Evolutionary conservation across 768 basidiomycete species (phyloP).

Genomic region (Gymnopilus dilepis): DNA sequence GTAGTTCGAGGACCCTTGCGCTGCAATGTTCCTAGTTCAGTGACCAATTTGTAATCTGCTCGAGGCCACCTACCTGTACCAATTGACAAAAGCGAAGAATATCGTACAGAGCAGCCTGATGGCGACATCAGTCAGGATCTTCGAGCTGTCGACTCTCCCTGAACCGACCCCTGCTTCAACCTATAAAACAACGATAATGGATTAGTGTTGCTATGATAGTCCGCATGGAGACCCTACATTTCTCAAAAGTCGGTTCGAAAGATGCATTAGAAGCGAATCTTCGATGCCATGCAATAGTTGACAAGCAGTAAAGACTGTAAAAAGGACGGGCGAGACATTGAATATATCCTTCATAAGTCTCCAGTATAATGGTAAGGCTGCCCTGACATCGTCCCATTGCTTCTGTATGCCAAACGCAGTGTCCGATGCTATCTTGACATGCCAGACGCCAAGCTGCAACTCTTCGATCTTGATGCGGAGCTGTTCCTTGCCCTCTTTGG

Average conservation of each 20-base stretch:
- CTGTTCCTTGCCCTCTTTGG: not conserved
- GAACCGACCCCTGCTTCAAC: constrained; percentile 1
- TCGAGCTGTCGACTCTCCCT: not conserved
- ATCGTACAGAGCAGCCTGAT: constrained; percentile 4
- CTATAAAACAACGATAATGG: not conserved
- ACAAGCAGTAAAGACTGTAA: constrained; percentile 9
- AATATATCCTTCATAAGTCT: constrained; percentile 10
- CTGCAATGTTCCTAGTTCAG: not conserved
- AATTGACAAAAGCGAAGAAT: not conserved
- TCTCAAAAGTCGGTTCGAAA: constrained; percentile 14
- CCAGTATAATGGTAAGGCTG: constrained; percentile 6
- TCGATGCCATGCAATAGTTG: constrained; percentile 15
- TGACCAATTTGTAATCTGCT: too few species aligned
- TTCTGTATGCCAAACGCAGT: not conserved
- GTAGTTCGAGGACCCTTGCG: not conserved
- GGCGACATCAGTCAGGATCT: not conserved
- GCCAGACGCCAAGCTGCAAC: constrained; percentile 17
- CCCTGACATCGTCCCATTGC: constrained; percentile 6
- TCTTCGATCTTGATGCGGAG: constrained; percentile 7
- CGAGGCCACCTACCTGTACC: constrained; percentile 9
- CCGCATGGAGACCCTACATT: constrained; percentile 3
- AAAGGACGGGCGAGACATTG: constrained; percentile 12
- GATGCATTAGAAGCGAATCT: constrained; percentile 16
- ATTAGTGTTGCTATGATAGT: not conserved
- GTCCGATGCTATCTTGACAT: constrained; percentile 6